Base-by-base conservation (phyloP, 2,329 filamentous ascomycete species). In the Penicillium sp. region DNA sequence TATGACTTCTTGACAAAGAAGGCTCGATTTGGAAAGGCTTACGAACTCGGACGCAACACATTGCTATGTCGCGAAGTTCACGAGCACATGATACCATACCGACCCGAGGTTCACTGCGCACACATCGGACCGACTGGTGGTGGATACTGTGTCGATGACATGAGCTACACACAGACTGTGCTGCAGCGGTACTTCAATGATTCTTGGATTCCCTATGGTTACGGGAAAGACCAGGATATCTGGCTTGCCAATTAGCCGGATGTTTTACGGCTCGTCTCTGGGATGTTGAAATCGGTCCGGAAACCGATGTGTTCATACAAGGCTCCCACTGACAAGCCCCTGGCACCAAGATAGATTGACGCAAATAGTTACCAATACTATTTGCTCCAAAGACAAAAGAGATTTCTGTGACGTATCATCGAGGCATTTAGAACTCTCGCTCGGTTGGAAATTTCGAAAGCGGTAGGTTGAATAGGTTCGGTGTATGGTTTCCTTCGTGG, bases 1-100 rank as follows among this genome's bases (percentile, higher is more conserved):
- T 54, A 62, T 21, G 34, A 60, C 4, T 66, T 54, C 39, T 43
- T 69, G 48, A 66, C 61, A 0, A 38, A 58, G 18, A 43, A 57
- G 13, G 47, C 58, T 1, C 60, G 65, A 2, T 69, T 70, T 27
- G 67, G 67, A 2, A 57, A 63, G 45, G 52, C 55, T 1, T 61
- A 61, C 29, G 67, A 69, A 47, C 49, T 70, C 11, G 66, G 67
- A 1, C 44, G 58, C 6, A 57, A 70, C 42, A 68, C 67, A 1
- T 39, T 70, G 42, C 58, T 70, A 7, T 69, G 64, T 43, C 63
- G 67, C 1, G 61, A 68, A 47, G 63, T 69, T 21, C 64, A 70
- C 46, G 63, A 67, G 49, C 65, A 65, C 49, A 68, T 68, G 66
- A 64, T 69, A 14, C 58, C 57, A 39, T 66, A 63, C 40, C 57